Conservation (phyloP, 345 rosid genomes). For the Moricandia moricandioides region DNA sequence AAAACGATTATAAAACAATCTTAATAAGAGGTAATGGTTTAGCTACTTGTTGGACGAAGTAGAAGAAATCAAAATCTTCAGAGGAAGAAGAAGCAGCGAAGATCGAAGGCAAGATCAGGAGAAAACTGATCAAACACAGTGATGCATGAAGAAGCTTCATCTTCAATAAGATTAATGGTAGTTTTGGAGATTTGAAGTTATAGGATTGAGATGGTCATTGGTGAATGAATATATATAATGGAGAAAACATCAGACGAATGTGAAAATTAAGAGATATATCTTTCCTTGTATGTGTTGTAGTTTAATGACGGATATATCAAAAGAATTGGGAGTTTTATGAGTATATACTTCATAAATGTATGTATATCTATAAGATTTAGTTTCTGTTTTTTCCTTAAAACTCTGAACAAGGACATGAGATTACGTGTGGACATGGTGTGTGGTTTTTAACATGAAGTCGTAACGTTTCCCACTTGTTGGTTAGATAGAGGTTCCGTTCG, state of each 20-base stretch:
- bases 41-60: constrained; percentile 83
- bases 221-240: background rate
- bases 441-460: constrained; percentile 1
- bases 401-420: background rate
- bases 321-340: constrained; percentile 17
- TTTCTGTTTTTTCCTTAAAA: background rate
- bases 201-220: background rate
- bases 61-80: constrained; percentile 87
- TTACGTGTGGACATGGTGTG: constrained; percentile 30
- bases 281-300: constrained; percentile 18
- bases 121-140: constrained; percentile 21
- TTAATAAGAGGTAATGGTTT: background rate
- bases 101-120: constrained; percentile 34
- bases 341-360: constrained; percentile 3
- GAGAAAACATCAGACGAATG: constrained; percentile 19
- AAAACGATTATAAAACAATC: background rate
- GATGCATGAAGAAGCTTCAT: constrained; percentile 28
- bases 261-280: constrained; percentile 24
- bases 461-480: constrained; percentile 29
- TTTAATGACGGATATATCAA: constrained; percentile 25
- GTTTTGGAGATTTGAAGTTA: background rate
- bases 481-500: constrained; percentile 10
- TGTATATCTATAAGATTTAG: constrained; percentile 16
- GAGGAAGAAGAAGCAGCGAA: constrained; percentile 45
- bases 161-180: constrained; percentile 3